Evolutionary conservation across 768 basidiomycete genomes (phyloP).

Genomic region (Asterophora parasitica): DNA sequence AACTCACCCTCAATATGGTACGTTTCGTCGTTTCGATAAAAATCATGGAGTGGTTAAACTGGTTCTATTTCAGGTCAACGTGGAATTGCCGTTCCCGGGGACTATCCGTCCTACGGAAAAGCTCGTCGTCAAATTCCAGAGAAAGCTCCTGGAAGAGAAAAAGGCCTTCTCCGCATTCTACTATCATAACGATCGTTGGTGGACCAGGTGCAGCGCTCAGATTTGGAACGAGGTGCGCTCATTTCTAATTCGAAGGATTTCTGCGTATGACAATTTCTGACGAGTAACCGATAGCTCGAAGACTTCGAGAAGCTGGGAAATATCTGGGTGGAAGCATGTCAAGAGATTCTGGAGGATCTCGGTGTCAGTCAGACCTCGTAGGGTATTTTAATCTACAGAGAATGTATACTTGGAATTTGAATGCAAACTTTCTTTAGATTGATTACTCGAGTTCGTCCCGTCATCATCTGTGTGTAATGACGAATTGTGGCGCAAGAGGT

Average conservation of each 20-base stretch:
- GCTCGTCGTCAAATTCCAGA: conserved; percentile 22
- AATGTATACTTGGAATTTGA: too few species aligned
- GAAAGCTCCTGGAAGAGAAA: conserved; percentile 27
- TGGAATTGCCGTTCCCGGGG: conserved; percentile 35
- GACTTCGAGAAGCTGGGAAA: conserved; percentile 40
- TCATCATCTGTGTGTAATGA: neutral
- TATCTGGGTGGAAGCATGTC: conserved; percentile 30
- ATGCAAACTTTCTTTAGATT: too few species aligned
- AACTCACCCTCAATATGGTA: conserved; percentile 76
- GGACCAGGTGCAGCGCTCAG: conserved; percentile 44
- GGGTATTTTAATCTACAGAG: neutral
- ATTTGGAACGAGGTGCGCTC: conserved; percentile 40
- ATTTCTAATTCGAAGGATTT: neutral
- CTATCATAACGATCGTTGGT: conserved; percentile 38
- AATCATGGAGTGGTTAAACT: neutral
- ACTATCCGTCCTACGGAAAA: conserved; percentile 18
- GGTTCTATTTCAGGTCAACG: conserved; percentile 30
- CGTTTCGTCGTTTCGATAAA: neutral
- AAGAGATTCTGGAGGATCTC: conserved; percentile 27
- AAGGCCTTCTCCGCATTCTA: conserved; percentile 33
- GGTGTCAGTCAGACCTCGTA: conserved; percentile 3
- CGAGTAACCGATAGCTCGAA: conserved; percentile 23
- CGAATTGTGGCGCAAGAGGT: conserved; percentile 15
- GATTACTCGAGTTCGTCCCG: too few species aligned
- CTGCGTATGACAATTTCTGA: neutral